These are phyloP conservation scores for Colletotrichum sp. DNA, from an alignment of 2,329 filamentous ascomycete species.

Conservation along the genomic window DNA sequence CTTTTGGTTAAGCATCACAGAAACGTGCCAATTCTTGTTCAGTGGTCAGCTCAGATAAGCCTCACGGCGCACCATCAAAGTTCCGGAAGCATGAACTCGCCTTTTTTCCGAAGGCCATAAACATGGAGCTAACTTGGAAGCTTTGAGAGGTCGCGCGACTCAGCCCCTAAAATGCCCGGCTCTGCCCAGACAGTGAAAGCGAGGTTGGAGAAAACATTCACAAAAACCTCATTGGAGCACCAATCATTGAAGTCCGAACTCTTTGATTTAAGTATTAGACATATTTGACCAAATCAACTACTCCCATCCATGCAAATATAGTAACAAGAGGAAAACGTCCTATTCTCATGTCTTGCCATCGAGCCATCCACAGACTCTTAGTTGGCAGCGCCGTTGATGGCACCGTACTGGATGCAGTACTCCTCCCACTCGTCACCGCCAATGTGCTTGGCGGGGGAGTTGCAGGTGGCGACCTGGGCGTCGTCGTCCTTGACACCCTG, in stretches of 20 bases:
- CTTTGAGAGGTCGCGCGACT: background rate
- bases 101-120: background rate
- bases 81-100: background rate
- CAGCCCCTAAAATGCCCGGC: background rate
- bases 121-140: background rate
- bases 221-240: background rate
- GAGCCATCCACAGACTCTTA: background rate
- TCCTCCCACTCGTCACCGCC: background rate
- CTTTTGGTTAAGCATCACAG: background rate
- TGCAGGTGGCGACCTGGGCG: background rate
- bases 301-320: background rate
- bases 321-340: background rate
- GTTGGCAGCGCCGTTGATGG: background rate
- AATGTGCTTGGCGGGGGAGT: background rate
- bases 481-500: constrained; percentile 1
- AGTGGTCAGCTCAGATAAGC: background rate
- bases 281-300: background rate
- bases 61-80: background rate
- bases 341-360: background rate
- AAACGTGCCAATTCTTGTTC: background rate
- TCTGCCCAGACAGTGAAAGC: background rate
- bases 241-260: background rate
- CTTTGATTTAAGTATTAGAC: background rate
- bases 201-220: background rate
- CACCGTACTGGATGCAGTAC: background rate